phyloP scores from a whole-genome alignment of 1,284 basidiomycete genomes.

The Ceratorhiza oryzae-sativae region DNA sequence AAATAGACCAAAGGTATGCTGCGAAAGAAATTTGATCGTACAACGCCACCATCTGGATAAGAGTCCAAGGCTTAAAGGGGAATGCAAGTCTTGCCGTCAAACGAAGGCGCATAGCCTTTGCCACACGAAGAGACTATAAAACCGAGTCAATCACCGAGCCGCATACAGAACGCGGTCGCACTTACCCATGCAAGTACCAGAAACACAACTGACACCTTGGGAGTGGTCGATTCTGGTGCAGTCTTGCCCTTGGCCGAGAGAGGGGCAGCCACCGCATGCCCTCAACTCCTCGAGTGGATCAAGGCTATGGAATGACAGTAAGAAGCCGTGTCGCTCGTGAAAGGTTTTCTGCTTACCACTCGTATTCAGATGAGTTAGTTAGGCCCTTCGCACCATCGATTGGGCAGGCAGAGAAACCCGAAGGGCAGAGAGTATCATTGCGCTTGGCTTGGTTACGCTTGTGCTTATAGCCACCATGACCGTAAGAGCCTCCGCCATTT shows the following conservation, averaged over 20 bases:
- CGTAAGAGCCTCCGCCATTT: conserved; percentile 49
- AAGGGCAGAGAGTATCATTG: conserved; percentile 60
- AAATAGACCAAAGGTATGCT: no score
- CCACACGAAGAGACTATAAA: conserved; percentile 65
- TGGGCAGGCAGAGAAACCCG: conserved; percentile 66
- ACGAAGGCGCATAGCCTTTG: conserved; percentile 59
- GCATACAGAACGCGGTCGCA: conserved; percentile 15
- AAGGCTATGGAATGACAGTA: conserved; percentile 46
- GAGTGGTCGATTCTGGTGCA: conserved; percentile 71
- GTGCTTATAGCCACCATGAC: conserved; percentile 36
- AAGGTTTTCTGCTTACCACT: conserved; percentile 54
- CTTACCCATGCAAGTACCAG: conserved; percentile 63
- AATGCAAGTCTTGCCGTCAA: conserved; percentile 63
- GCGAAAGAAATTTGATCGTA: no score
- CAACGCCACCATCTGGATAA: no score
- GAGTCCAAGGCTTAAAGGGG: conserved; percentile 52
- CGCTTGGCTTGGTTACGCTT: conserved; percentile 53
- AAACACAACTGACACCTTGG: conserved; percentile 72
- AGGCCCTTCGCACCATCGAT: conserved; percentile 51
- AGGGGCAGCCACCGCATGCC: conserved; percentile 77
- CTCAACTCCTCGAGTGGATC: conserved; percentile 63
- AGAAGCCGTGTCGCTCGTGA: neutral
- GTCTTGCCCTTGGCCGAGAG: conserved; percentile 68
- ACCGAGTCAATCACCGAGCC: conserved; percentile 14
- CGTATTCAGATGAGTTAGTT: conserved; percentile 55